Base-by-base conservation (phyloP, 1,284 basidiomycete genomes). In the Puccinia triticina region DNA sequence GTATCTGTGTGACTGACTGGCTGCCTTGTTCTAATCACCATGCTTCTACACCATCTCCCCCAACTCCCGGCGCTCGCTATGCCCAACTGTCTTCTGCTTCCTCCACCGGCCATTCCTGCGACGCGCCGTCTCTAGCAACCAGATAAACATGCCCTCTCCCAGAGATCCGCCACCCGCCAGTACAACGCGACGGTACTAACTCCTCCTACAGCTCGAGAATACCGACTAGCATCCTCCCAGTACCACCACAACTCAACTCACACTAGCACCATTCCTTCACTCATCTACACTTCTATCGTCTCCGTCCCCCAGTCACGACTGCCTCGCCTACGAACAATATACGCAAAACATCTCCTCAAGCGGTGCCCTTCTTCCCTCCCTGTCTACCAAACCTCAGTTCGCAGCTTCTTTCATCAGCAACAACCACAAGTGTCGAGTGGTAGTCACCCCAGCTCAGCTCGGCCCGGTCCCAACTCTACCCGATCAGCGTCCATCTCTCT, bases 1-100 rank as follows among this genome's bases (percentile, higher is more conserved):
- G 26, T 29, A n/a, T 18, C 10, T n/a, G 16, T 59, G 26, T 59
- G 26, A 64, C 59, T 64, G 59, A 18, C 59, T 32, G 59, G 32
- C 16, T 64, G 59, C 37, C 64, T 67, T 40, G 64, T 67, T 67
- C 16, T 67, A 67, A 67, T 67, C 64, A 67, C 64, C 59, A 67
- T 67, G 2, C n/a, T n/a, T n/a, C n/a, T n/a, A n/a, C n/a, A n/a
- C n/a, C n/a, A n/a, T n/a, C n/a, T 21, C 29, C 61, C 64, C 64
- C 64, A 67, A 43, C 7, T 59, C 55, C n/a, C n/a, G n/a, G n/a
- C n/a, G n/a, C n/a, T 64, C 61, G 61, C 32, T 37, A 26, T 29
- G 7, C n/a, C 34, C 26, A 40, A 4, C 61, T 29, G 32, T 43
- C 23, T n/a, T 23, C 21, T 12, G 37, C 59, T 64, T 5, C n/a